A percentile compares a stretch with the other conserved stretches of the same genome.
Evolutionary conservation across 108 stramenopile genomes (phyloP).

Genomic region (Fragilaria crotonensis): DNA sequence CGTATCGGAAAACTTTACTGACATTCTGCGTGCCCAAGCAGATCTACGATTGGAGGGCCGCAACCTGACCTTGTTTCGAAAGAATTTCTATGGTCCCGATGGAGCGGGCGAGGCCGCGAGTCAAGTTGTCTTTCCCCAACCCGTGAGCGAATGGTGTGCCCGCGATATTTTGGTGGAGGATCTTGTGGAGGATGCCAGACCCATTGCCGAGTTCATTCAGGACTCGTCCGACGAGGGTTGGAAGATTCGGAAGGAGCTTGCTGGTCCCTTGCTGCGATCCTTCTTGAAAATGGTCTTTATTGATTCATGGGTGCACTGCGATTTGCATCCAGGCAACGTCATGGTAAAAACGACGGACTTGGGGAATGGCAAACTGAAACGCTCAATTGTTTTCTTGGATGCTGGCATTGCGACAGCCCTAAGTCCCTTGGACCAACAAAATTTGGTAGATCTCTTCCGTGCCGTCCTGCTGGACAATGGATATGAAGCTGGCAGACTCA

Average conservation of each 20-base stretch:
- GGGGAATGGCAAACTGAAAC: conserved; percentile 11
- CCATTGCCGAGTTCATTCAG: conserved; percentile 57
- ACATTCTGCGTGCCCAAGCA: conserved; percentile 58
- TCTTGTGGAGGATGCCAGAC: conserved; percentile 46
- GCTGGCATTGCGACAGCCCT: conserved; percentile 79
- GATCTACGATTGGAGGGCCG: conserved; percentile 71
- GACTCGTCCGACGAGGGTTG: conserved; percentile 50
- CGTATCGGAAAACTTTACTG: conserved; percentile 62
- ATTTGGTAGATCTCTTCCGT: conserved; percentile 76
- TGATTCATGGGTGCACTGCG: conserved; percentile 59
- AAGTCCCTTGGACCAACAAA: conserved; percentile 52
- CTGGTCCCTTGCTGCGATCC: conserved; percentile 65
- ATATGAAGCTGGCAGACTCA: conserved; percentile 68
- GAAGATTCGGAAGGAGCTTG: conserved; percentile 45
- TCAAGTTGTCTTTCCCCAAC: conserved; percentile 58
- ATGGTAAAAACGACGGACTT: conserved; percentile 15
- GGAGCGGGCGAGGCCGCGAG: conserved; percentile 14
- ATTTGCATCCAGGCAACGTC: conserved; percentile 76
- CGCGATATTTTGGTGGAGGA: conserved; percentile 66
- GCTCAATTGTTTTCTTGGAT: conserved; percentile 78
- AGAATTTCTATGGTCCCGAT: conserved; percentile 56
- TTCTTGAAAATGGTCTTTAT: conserved; percentile 89
- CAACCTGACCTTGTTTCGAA: conserved; percentile 53
- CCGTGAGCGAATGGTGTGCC: conserved; percentile 48
- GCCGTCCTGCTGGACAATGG: conserved; percentile 84